These are phyloP conservation scores for Paramarasmius palmivorus DNA, from an alignment of 1,284 basidiomycete genomes.

Conservation along the genomic window DNA sequence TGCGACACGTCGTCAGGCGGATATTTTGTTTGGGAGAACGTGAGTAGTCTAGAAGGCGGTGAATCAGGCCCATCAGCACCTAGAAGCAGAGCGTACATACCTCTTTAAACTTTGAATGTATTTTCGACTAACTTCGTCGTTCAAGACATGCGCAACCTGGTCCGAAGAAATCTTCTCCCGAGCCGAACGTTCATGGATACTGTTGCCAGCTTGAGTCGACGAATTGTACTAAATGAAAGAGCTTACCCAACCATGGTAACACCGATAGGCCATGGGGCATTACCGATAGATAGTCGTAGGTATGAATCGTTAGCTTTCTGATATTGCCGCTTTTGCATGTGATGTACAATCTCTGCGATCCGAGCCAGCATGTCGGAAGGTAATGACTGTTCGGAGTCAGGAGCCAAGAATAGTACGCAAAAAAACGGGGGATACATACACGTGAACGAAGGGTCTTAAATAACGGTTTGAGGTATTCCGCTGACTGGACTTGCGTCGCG, in stretches of 20 bases:
- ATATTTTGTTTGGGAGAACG: conserved; percentile 93
- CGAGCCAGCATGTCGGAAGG: conserved; percentile 85
- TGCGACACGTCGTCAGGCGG: conserved; percentile 90
- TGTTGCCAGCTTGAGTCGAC: conserved; percentile 28
- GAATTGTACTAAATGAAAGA: not conserved
- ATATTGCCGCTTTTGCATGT: conserved; percentile 95
- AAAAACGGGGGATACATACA: conserved; percentile 47
- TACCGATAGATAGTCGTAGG: conserved; percentile 94
- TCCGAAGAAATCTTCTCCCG: conserved; percentile 97
- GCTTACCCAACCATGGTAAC: conserved; percentile 97
- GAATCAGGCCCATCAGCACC: conserved; percentile 6
- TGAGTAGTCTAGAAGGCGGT: conserved; percentile 64
- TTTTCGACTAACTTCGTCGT: conserved; percentile 98
- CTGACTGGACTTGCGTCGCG: conserved; percentile 94
- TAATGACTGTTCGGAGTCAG: conserved; percentile 55
- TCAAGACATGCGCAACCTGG: conserved; percentile 96
- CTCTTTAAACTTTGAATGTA: conserved; percentile 96
- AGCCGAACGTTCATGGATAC: conserved; percentile 97
- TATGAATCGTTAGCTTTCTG: conserved; percentile 97
- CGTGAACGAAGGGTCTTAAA: conserved; percentile 89
- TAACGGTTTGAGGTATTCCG: conserved; percentile 94
- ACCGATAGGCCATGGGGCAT: conserved; percentile 99
- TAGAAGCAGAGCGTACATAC: conserved; percentile 40
- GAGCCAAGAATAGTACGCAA: not conserved
- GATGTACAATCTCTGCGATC: conserved; percentile 93